Base-by-base conservation (phyloP, 2,329 filamentous ascomycete species). In the Arthroderma sp. region DNA sequence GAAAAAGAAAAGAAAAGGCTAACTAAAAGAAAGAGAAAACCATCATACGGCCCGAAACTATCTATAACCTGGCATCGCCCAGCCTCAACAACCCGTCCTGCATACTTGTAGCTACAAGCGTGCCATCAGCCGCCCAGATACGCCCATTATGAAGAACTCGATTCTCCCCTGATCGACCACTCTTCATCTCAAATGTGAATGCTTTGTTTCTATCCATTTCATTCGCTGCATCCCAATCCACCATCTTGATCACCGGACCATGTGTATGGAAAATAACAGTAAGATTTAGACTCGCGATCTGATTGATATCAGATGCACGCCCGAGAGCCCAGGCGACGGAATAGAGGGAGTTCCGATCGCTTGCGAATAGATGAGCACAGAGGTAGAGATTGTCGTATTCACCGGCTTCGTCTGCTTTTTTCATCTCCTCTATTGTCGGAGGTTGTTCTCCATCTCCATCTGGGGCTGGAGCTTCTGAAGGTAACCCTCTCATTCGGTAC, bases 281-380 rank as follows among this genome's bases (percentile, higher is more conserved):
- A 44, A 73, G 65, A 5, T 63, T 68, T 40, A 75, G 50, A 48
- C 66, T 71, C 4, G 66, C 67, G 62, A 73, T 69, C 22, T 62
- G 61, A 0, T 55, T 59, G 48, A 61, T 66, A 5, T 56, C 50
- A 33, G 64, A 57, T 27, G 59, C 62, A 27, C 68, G 57, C 0
- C 66, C 66, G n/a, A 72, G 54, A 10, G 72, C 68, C 22, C 71
- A 71, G 2, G 70, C 63, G 2, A 75, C 66, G 38, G 75, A 57
- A 55, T 71, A 69, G 8, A 77, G 58, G 11, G 70, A 71, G 46
- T 77, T 77, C 27, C 70, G 67, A 51, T 77, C 75, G 31, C 69
- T 72, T 0, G 73, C 69, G 52, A 75, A 78, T 37, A 77, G 60
- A 55, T 78, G 75, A 3, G 72, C 73, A 51, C 71, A 74, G 1